Evolutionary conservation across 345 rosid genomes (phyloP).

Genomic region (Salix purpurea): DNA sequence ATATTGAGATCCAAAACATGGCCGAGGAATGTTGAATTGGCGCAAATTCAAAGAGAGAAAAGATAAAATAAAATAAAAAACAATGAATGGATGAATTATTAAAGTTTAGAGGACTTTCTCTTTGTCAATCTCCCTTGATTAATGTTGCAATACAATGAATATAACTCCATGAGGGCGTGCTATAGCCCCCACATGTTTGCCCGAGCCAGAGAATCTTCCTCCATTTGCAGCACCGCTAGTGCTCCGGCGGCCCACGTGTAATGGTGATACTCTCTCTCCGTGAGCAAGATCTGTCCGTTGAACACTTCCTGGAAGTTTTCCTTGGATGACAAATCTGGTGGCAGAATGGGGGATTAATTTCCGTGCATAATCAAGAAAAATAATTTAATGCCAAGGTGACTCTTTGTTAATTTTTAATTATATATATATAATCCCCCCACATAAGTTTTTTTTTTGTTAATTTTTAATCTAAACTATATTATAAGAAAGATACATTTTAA

Average conservation of each 20-base stretch:
- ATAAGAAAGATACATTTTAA: too few relatives aligned
- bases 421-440: background rate
- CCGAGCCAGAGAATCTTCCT: slow-evolving; percentile 2
- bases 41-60: background rate
- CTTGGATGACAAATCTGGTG: background rate
- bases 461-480: too few relatives aligned
- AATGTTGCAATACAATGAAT: background rate
- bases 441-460: too few relatives aligned
- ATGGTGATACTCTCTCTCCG: background rate
- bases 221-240: slow-evolving; percentile 2
- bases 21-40: background rate
- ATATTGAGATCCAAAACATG: background rate
- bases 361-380: background rate
- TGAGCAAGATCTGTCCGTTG: background rate
- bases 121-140: background rate
- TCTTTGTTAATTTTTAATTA: too few relatives aligned
- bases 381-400: background rate
- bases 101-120: background rate
- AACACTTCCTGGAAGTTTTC: background rate
- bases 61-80: too few relatives aligned
- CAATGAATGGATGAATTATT: background rate
- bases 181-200: slow-evolving; percentile 18
- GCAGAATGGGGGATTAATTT: slow-evolving; percentile 3
- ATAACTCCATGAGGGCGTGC: background rate
- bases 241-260: slow-evolving; percentile 14